These are phyloP conservation scores for Scheffersomyces insectosa DNA, from an alignment of 1,139 yeast genomes.

Conservation along the genomic window DNA sequence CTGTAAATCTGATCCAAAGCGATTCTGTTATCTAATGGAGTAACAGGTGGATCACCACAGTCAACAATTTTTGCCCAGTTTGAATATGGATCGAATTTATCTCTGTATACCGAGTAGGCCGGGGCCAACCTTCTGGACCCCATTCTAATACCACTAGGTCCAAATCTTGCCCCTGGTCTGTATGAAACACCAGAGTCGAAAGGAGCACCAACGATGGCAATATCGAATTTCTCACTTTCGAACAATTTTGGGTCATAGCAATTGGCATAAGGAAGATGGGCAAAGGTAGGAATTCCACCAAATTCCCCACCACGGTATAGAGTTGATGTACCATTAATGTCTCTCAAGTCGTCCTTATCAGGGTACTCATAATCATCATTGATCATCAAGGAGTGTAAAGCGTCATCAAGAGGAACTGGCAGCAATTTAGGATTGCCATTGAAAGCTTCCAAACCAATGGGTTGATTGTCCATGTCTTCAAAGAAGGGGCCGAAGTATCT, in stretches of 20 bases:
- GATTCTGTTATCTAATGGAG: constrained; percentile 17
- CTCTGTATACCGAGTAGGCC: constrained; percentile 21
- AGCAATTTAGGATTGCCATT: no score
- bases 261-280: constrained; percentile 33
- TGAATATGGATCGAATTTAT: constrained; percentile 11
- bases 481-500: no score
- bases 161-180: constrained; percentile 34
- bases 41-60: constrained; percentile 19
- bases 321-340: constrained; percentile 19
- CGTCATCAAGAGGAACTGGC: no score
- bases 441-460: no score
- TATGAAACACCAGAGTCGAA: constrained; percentile 32
- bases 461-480: no score
- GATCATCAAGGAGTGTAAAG: no score
- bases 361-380: no score
- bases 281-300: constrained; percentile 46
- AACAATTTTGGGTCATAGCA: constrained; percentile 30
- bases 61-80: constrained; percentile 17
- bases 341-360: no score
- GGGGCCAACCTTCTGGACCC: constrained; percentile 15
- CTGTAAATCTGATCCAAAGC: constrained; percentile 17
- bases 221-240: constrained; percentile 20
- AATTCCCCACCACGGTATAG: constrained; percentile 39
- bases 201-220: constrained; percentile 33
- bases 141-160: constrained; percentile 27